These are phyloP conservation scores for Trypanosoma brucei DNA, from an alignment of 208 protist species.

Conservation along the genomic window DNA sequence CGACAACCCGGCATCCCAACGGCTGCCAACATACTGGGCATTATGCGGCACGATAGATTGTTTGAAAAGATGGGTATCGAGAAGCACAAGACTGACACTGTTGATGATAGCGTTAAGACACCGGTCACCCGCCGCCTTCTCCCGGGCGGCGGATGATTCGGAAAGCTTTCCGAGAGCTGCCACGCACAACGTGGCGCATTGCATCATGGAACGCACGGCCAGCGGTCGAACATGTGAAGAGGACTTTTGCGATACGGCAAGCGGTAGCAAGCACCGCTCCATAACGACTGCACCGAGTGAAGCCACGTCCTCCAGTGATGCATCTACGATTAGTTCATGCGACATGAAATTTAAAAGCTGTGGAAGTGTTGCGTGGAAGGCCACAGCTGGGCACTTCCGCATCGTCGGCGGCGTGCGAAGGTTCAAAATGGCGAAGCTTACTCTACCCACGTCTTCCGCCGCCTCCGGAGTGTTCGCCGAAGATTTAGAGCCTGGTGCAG, in stretches of 20 bases:
- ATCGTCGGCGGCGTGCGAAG: conserved; percentile 53
- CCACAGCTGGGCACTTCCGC: conserved; percentile 56
- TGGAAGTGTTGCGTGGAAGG: conserved; percentile 64
- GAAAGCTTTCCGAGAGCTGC: background rate
- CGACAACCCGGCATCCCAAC: conserved; percentile 20
- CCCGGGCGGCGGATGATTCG: background rate
- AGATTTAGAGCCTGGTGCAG: conserved; percentile 25
- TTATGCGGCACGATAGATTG: conserved; percentile 26
- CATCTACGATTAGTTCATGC: conserved; percentile 48
- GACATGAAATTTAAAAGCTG: conserved; percentile 55
- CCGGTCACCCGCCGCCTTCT: background rate
- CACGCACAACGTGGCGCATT: conserved; percentile 46
- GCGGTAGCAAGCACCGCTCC: conserved; percentile 63
- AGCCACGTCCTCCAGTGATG: conserved; percentile 23
- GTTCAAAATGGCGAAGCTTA: conserved; percentile 47
- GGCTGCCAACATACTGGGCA: conserved; percentile 23
- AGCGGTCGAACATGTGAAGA: conserved; percentile 30
- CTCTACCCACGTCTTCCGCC: background rate
- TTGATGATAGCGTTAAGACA: conserved; percentile 26
- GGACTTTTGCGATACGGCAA: conserved; percentile 43
- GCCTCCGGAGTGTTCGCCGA: background rate
- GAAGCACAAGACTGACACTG: conserved; percentile 31
- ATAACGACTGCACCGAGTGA: conserved; percentile 39
- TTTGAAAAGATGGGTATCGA: conserved; percentile 18
- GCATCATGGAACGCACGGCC: conserved; percentile 49